Evolutionary conservation across 2,329 filamentous ascomycete species (phyloP), one percentile per base, ranked within the genome.

Genomic region (Rhytidhysteron rufulum): DNA sequence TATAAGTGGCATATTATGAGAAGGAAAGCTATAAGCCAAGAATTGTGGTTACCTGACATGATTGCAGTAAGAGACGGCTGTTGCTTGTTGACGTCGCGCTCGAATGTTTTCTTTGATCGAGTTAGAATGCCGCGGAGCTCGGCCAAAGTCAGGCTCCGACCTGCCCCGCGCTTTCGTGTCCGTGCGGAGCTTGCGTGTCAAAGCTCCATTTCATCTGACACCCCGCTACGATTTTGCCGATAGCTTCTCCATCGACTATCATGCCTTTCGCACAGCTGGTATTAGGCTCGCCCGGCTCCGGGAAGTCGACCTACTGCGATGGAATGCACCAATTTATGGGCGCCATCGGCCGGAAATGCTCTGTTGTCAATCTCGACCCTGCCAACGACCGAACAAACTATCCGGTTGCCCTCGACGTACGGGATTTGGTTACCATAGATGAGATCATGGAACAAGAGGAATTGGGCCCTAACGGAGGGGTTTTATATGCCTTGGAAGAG

Each of bases 261-360:
- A 78, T 79, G 75, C 76, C 76, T 5, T 79, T 80, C 43, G 75
- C 72, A n/a, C 86, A 95, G 70, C 82, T 96, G 31, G 82, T 95
- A 27, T 82, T 95, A 55, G 93, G 93, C n/a, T 91, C 90, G 51
- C 93, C 93, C 5, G 93, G 93, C 57, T 83, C 89, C 21, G 93
- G 93, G 45, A 98, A 98, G 72, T 96, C 89, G 50, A 98, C 93
- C 6, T 96, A 95, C 65, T 97, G 91, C 74, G 88, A 97, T 81
- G 93, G 93, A 62, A 95, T 98, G 86, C 88, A 96, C 61, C 93
- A 98, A 70, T 98, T 98, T 71, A 85, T 97, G 77, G 85, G 85
- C 50, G 91, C 93, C 48, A 95, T 98, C 62, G 89, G 90, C 45
- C 85, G 93, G 41, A 90, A 94, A 66, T 95, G 88, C 72, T 94